Base-by-base conservation (phyloP, 345 rosid genomes). In the Isatis tinctoria region DNA sequence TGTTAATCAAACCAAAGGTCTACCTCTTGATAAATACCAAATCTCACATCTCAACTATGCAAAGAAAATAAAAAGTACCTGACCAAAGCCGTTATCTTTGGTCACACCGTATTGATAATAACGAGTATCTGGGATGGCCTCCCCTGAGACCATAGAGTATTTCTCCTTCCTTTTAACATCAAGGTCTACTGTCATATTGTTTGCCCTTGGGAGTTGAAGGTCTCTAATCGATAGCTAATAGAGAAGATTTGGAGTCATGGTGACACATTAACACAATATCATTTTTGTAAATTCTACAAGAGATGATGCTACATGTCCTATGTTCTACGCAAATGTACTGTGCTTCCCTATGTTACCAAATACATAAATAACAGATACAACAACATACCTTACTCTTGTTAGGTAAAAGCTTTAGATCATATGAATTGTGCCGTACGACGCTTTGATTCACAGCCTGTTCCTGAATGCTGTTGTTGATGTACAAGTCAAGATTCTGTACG, bases 401-500 rank as follows among this genome's bases (percentile, higher is more conserved):
- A 73, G 76, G 54, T 47, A 65, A 69, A 48, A 80, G 53, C 80
- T 28, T 54, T 16, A 70, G 51, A 77, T 73, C 57, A 48, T 81
- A 56, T 48, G 79, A 76, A 61, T 43, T 74, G 43, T 53, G 49
- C 8, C 45, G 68, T 58, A 44, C 39, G 16, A 68, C 2, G 57
- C 72, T 66, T 36, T 60, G 78, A 60, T 69, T 56, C 67, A 32
- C 65, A 49, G 75, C 63, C 77, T 57, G 77, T 62, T 63, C 74
- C 37, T 60, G 77, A 67, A 49, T 60, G 75, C 36, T 73, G n/a
- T 63, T 80, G 68, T 58, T 11, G 53, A 70, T 59, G 65, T 85
- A 86, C 41, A 69, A 41, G 60, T 74, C 17, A 67, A 87, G 88
- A 58, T 87, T 87, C 68, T 78, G 58, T 41, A 87, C 78, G 67